Evolutionary conservation across 2,329 filamentous ascomycete species (phyloP).

Genomic region (Sordariomycetes sp.): DNA sequence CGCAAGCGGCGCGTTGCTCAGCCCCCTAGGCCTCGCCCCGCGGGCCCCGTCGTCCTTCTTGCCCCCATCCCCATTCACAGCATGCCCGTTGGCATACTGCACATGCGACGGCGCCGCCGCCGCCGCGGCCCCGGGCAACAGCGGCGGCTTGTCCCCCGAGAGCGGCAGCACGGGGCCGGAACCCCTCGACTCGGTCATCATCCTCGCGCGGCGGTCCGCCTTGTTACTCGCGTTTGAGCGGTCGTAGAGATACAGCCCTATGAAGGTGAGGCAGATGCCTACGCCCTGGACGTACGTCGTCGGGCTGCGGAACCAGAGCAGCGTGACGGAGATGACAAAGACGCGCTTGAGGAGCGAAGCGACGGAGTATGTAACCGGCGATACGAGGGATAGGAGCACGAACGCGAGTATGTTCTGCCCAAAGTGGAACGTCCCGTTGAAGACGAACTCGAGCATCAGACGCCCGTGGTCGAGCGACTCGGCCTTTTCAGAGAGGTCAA

Average conservation of each 20-base stretch:
- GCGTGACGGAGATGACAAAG: conserved; percentile 88
- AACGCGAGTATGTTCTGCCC: conserved; percentile 94
- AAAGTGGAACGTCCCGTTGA: conserved; percentile 96
- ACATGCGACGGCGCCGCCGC: conserved; percentile 13
- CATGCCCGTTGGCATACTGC: conserved; percentile 33
- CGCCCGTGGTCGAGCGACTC: conserved; percentile 66
- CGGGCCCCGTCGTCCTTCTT: conserved; percentile 35
- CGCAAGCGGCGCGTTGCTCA: conserved; percentile 39
- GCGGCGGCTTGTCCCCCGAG: conserved; percentile 9
- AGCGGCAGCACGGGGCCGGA: neutral
- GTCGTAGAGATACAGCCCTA: conserved; percentile 92
- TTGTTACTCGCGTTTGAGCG: conserved; percentile 80
- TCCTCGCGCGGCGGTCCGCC: conserved; percentile 68
- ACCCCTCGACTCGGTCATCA: conserved; percentile 31
- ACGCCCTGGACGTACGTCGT: conserved; percentile 73
- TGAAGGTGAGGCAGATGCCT: conserved; percentile 78
- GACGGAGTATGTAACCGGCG: conserved; percentile 93
- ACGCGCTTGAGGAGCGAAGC: conserved; percentile 94
- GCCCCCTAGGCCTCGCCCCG: conserved; percentile 22
- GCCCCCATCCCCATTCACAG: conserved; percentile 27
- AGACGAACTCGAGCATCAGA: conserved; percentile 72
- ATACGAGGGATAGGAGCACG: conserved; percentile 80
- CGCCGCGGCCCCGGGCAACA: conserved; percentile 16
- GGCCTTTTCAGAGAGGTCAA: conserved; percentile 45
- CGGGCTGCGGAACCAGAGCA: conserved; percentile 88